These are phyloP conservation scores for Prillingera fragicola DNA, from an alignment of 1,284 basidiomycete genomes.

Conservation along the genomic window DNA sequence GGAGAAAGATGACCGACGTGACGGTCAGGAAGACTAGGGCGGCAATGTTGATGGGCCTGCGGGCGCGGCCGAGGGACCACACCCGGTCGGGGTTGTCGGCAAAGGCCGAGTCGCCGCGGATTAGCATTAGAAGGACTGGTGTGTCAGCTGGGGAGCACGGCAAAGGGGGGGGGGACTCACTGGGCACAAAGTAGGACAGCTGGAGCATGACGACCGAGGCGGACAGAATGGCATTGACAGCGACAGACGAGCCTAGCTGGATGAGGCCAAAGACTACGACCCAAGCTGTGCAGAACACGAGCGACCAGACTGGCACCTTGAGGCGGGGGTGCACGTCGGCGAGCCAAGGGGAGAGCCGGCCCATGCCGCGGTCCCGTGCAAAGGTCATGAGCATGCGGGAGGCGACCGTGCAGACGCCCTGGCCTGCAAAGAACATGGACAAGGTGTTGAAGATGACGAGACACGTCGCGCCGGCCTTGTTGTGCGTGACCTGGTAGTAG, in stretches of 20 bases:
- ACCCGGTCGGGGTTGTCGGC: conserved; percentile 6
- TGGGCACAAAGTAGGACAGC: conserved; percentile 45
- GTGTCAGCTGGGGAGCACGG: too few relatives aligned
- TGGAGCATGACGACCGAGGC: conserved; percentile 47
- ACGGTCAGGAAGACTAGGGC: conserved; percentile 47
- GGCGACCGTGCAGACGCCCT: conserved; percentile 57
- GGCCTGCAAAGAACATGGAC: conserved; percentile 36
- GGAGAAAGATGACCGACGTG: conserved; percentile 52
- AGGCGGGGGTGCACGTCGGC: conserved; percentile 49
- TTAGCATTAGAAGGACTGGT: conserved; percentile 1
- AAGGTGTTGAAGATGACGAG: conserved; percentile 46
- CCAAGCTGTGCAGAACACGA: conserved; percentile 53
- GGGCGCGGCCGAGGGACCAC: conserved; percentile 1
- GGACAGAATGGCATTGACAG: conserved; percentile 49
- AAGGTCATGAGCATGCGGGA: conserved; percentile 64
- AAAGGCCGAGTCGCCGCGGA: conserved; percentile 20
- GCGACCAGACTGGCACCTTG: conserved; percentile 55
- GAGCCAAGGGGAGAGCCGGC: conserved; percentile 54
- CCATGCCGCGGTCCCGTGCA: conserved; percentile 60
- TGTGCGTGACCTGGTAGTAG: conserved; percentile 60
- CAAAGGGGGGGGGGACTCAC: background rate
- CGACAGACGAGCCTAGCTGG: conserved; percentile 53
- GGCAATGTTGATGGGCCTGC: conserved; percentile 37
- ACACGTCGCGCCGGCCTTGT: conserved; percentile 58
- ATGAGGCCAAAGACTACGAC: conserved; percentile 8